Evolutionary conservation across 2,329 filamentous ascomycete genomes (phyloP).

Genomic region (Fusarium longipes): DNA sequence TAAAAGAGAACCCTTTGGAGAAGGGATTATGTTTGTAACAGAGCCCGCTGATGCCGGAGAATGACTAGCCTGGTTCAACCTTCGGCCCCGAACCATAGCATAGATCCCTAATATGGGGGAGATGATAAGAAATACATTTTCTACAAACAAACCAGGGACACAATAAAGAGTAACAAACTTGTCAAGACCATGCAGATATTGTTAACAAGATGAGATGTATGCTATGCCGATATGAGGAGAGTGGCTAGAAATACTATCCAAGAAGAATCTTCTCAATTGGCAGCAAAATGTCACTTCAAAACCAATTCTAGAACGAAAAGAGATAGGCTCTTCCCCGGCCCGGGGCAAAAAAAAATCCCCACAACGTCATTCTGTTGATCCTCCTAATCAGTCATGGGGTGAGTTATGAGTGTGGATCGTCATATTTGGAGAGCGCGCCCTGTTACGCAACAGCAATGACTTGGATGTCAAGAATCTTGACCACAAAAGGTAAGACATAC

Average conservation of each 20-base stretch:
- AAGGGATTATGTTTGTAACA: slow-evolving; percentile 3
- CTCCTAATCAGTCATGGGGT: neutral
- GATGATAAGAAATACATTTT: slow-evolving; percentile 5
- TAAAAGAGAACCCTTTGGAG: slow-evolving; percentile 5
- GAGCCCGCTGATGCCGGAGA: slow-evolving; percentile 20
- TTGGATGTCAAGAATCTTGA: neutral
- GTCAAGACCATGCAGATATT: neutral
- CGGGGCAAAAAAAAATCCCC: slow-evolving; percentile 26
- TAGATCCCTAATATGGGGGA: neutral
- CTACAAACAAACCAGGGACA: neutral
- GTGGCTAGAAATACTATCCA: neutral
- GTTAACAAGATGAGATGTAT: neutral
- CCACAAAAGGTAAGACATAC: neutral
- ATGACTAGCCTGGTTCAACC: neutral
- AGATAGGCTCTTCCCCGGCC: slow-evolving; percentile 34
- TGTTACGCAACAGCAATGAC: slow-evolving; percentile 39
- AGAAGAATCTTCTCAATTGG: neutral
- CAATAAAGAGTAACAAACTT: neutral
- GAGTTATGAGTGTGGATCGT: slow-evolving; percentile 32
- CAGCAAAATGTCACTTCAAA: slow-evolving; percentile 1
- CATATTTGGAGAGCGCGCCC: slow-evolving; percentile 16
- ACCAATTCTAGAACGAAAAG: slow-evolving; percentile 30
- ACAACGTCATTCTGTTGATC: slow-evolving; percentile 36
- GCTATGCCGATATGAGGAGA: neutral
- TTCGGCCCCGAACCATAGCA: slow-evolving; percentile 13